These are phyloP conservation scores for Aspergillus costaricaensis DNA, from an alignment of 2,329 filamentous ascomycete genomes.

Conservation along the genomic window DNA sequence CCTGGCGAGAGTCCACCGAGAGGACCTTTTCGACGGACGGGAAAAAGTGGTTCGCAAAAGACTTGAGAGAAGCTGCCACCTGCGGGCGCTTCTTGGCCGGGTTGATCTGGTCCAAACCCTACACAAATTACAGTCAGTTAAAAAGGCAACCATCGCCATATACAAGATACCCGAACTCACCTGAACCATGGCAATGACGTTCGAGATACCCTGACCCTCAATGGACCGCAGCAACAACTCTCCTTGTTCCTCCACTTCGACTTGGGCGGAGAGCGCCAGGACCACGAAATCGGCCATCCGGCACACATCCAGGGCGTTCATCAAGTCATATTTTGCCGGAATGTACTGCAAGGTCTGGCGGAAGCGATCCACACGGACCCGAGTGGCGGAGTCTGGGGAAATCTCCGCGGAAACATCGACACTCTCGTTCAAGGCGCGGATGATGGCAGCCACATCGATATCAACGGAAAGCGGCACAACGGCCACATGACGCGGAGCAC, in stretches of 20 bases:
- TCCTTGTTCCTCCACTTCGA: conserved; percentile 75
- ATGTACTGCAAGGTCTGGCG: conserved; percentile 93
- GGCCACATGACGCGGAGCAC: conserved; percentile 83
- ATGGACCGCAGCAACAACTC: conserved; percentile 83
- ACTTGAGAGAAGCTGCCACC: conserved; percentile 79
- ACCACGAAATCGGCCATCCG: conserved; percentile 89
- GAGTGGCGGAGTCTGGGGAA: conserved; percentile 58
- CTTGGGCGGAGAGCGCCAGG: conserved; percentile 76
- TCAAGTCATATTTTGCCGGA: conserved; percentile 70
- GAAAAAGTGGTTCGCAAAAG: conserved; percentile 93
- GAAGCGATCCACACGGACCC: conserved; percentile 80
- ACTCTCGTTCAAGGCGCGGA: conserved; percentile 72
- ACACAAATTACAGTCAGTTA: neutral
- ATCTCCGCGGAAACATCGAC: conserved; percentile 73
- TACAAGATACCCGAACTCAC: conserved; percentile 18
- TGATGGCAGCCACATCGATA: conserved; percentile 66
- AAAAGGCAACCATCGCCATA: neutral
- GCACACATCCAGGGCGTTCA: conserved; percentile 79
- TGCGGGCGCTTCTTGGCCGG: conserved; percentile 76
- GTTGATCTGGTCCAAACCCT: conserved; percentile 72
- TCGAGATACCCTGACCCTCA: conserved; percentile 92
- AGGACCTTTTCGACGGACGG: conserved; percentile 89
- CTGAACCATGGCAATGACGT: conserved; percentile 82
- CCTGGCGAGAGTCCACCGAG: conserved; percentile 82
- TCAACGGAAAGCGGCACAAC: conserved; percentile 80